Evolutionary conservation across 2,329 filamentous ascomycete genomes (phyloP).

Genomic region (Dactylellina sp.): DNA sequence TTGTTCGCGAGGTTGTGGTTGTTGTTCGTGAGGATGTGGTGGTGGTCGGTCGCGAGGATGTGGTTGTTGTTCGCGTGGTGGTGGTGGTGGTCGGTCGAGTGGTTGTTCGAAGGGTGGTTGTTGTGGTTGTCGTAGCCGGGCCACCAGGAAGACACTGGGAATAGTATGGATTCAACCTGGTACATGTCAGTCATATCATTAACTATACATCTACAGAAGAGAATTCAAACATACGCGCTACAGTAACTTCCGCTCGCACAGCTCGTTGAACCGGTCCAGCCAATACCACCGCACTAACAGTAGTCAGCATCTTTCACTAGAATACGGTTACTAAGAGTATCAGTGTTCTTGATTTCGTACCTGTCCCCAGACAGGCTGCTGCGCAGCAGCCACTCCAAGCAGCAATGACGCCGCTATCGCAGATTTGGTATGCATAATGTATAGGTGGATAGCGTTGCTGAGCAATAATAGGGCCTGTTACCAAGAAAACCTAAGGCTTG

Average conservation of each 20-base stretch:
- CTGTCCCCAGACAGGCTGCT: constrained; percentile 35
- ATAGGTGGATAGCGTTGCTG: neutral
- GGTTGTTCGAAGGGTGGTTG: constrained; percentile 9
- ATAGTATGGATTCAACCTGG: constrained; percentile 38
- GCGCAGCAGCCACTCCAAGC: constrained; percentile 28
- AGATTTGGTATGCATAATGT: constrained; percentile 20
- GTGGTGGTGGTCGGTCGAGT: constrained; percentile 15
- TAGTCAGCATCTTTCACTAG: neutral
- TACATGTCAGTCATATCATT: neutral
- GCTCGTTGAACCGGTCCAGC: constrained; percentile 23
- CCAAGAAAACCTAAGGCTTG: constrained; percentile 21
- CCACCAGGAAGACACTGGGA: constrained; percentile 28
- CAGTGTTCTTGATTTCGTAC: neutral
- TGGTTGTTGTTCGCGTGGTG: neutral
- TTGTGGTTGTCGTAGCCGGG: constrained; percentile 3
- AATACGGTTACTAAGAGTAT: neutral
- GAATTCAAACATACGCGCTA: constrained; percentile 17
- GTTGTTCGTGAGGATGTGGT: constrained; percentile 2
- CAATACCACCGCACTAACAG: constrained; percentile 35
- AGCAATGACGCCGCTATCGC: constrained; percentile 18
- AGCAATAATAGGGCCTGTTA: too few species aligned
- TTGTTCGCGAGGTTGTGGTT: constrained; percentile 6
- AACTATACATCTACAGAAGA: neutral
- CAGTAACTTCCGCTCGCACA: constrained; percentile 25
- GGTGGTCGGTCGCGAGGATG: neutral